These are phyloP conservation scores for Beta macrorhiza DNA, from an alignment of 179 eudicot species.

Conservation along the genomic window DNA sequence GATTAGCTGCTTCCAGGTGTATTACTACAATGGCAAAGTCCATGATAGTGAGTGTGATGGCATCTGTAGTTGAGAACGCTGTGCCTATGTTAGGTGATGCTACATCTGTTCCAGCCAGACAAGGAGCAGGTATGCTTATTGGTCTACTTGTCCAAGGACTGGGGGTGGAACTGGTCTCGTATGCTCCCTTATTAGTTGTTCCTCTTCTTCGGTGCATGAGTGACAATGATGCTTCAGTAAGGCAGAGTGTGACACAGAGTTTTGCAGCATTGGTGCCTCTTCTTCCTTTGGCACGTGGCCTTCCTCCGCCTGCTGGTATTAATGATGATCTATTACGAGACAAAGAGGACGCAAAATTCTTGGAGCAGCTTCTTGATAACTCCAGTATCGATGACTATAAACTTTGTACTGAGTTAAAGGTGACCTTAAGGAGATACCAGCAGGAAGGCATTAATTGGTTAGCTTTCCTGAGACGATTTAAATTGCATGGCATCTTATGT, in stretches of 20 bases:
- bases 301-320: slow-evolving; percentile 74
- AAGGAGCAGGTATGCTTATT: slow-evolving; percentile 98
- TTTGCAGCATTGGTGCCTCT: slow-evolving; percentile 99
- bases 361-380: slow-evolving; percentile 97
- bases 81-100: slow-evolving; percentile 91
- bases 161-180: slow-evolving; percentile 86
- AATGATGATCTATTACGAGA: slow-evolving; percentile 61
- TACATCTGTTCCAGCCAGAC: slow-evolving; percentile 81
- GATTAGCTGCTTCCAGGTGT: slow-evolving; percentile 93
- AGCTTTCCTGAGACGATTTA: slow-evolving; percentile 87
- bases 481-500: slow-evolving; percentile 94
- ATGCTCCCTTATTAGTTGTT: slow-evolving; percentile 91
- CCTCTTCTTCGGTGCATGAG: slow-evolving; percentile 99
- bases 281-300: slow-evolving; percentile 94
- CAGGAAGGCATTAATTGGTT: slow-evolving; percentile 99
- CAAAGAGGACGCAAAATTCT: slow-evolving; percentile 79
- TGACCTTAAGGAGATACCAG: slow-evolving; percentile 89
- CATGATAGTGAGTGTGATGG: slow-evolving; percentile 78
- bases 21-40: slow-evolving; percentile 94
- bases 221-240: slow-evolving; percentile 85
- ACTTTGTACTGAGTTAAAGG: slow-evolving; percentile 77
- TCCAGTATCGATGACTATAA: slow-evolving; percentile 93
- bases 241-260: slow-evolving; percentile 97
- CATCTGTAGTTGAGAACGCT: slow-evolving; percentile 74
- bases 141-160: slow-evolving; percentile 87